Percentiles rank a stretch among this genome's conserved stretches.
Conservation (phyloP, 2,329 filamentous ascomycete genomes). For the Scopulariopsis brevicaulis region DNA sequence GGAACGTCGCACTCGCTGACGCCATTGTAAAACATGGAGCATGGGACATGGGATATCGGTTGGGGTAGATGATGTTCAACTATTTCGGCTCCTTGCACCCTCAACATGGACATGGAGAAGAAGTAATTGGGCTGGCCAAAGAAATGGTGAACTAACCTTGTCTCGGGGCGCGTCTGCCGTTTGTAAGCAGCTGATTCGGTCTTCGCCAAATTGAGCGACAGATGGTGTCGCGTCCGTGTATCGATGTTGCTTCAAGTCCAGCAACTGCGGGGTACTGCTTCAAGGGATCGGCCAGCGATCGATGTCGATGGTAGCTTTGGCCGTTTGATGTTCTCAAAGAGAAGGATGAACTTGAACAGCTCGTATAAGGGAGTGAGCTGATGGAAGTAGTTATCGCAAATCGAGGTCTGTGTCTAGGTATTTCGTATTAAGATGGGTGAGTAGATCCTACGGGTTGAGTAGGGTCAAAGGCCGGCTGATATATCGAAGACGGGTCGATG, state of each 20-base stretch:
- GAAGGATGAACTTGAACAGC: neutral
- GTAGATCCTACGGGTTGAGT: neutral
- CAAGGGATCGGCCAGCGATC: neutral
- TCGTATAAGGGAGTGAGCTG: neutral
- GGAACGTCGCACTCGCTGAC: neutral
- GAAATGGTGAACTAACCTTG: neutral
- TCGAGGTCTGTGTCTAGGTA: neutral
- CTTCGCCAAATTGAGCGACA: neutral
- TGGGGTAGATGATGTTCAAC: neutral
- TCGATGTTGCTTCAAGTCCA: neutral
- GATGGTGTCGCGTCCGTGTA: neutral
- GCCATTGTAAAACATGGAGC: neutral
- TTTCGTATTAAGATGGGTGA: neutral
- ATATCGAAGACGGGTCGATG: neutral
- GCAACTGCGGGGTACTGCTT: neutral
- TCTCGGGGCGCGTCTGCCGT: neutral
- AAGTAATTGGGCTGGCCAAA: neutral
- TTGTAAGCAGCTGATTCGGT: neutral
- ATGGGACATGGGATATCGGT: neutral
- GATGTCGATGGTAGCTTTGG: neutral
- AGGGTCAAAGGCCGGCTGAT: neutral
- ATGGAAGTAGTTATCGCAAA: neutral
- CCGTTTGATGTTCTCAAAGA: neutral
- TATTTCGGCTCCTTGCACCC: neutral
- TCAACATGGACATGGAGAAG: neutral